Evolutionary conservation across 1,139 yeast species (phyloP), one percentile per base, ranked within the genome.

Genomic region (Suhomyces taliae): DNA sequence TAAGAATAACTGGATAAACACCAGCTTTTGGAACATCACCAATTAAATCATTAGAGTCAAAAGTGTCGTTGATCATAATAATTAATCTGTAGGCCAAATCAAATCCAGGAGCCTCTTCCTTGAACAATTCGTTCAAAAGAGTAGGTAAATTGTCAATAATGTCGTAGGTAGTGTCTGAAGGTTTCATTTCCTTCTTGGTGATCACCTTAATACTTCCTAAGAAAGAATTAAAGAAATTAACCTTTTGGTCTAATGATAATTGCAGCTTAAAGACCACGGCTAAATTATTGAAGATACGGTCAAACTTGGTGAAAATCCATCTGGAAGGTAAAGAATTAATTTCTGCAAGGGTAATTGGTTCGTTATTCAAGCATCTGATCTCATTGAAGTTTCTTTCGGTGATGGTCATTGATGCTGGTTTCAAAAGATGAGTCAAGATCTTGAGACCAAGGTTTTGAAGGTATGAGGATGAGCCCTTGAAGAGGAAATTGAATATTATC

Each of bases 271-370:
- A 63, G 1, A 63, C 57, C 7, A 62, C 45, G 0, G 57, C 55
- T 10, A 72, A 40, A 34, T 58, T 55, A 31, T 64, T 69, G 49
- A 71, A 51, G 2, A 74, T 57, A 46, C 62, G 60, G 37, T 72
- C 74, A 48, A 65, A 66, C 39, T 67, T 64, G 2, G 59, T 43
- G 43, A 57, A 65, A 0, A 68, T 60, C 79, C 78, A 74, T 49
- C 65, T 60, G 1, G 69, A 54, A 26, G 66, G 65, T 19, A 74
- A 47, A 0, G 75, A 56, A 46, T 59, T 60, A 19, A 74, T 60
- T 40, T 74, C 78, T 12, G 46, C 46, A 7, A 70, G 43, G 1
- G 55, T 41, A 0, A 74, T 52, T 0, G 66, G 62, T 2, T 72
- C 78, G 42, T 58, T 65, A 7, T 72, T 61, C 35, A 73, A 61